Base-by-base conservation (phyloP, 2,329 filamentous ascomycete genomes). In the Cladosporium halotolerans region DNA sequence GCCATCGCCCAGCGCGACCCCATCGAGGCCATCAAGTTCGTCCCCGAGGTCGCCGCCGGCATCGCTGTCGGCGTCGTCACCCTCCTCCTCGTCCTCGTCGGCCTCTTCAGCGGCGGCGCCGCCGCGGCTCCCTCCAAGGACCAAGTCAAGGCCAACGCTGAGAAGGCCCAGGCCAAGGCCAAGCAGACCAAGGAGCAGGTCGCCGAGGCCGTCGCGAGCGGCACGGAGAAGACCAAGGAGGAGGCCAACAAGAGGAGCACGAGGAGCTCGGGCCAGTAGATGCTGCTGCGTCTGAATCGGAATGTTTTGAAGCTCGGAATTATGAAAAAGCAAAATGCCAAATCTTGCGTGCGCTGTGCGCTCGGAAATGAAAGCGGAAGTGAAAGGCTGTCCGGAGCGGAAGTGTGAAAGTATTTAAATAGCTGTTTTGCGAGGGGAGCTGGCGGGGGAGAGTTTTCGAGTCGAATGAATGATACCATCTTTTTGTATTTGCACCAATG, bases 31-130 rank as follows among this genome's bases (percentile, higher is more conserved):
- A 76, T 91, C 75, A 88, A 89, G 76, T 88, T 89, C 64, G 88
- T 96, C 60, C 93, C 93, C 61, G 93, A 96, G 76, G 85, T 95
- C 63, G 89, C 90, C 59, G 90, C 84, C 67, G 88, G 83, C 66
- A 76, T 95, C 66, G 86, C 78, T 67, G 87, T 85, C 61, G 70
- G 90, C 59, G 69, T 85, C 43, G 74, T 89, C 53, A 83, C 86
- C 45, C 67, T 93, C 61, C 69, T 95, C 57, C 82, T 85, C 61
- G 64, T 96, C 59, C 72, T 95, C 59, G 73, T 87, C 58, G 79
- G 82, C 62, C 74, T 87, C 59, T 72, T 92, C 64, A 78, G 81
- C 61, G 72, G 82, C 59, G 82, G 83, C 63, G 78, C 79, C 64
- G 78, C 81, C 53, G 76, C 71, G 57, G 74, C 76, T 45, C 73